These are phyloP conservation scores for Hypoxylon fragiforme DNA, from an alignment of 495 filamentous ascomycete species.

Conservation along the genomic window DNA sequence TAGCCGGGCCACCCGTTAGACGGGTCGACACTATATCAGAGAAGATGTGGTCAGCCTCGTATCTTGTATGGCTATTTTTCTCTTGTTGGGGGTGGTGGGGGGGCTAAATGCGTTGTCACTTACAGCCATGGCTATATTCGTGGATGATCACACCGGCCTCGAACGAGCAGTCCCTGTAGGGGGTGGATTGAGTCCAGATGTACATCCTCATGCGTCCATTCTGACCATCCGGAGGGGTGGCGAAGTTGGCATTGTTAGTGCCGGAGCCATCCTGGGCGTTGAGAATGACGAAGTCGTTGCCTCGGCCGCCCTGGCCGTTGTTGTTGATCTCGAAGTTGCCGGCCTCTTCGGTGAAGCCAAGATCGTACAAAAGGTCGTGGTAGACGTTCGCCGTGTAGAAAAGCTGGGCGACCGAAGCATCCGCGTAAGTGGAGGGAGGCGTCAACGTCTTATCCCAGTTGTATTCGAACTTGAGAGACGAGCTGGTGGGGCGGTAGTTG, in stretches of 20 bases:
- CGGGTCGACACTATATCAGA: slow-evolving; percentile 50
- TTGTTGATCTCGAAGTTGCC: slow-evolving; percentile 61
- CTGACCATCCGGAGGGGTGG: slow-evolving; percentile 54
- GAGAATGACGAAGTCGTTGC: slow-evolving; percentile 56
- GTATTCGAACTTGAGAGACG: slow-evolving; percentile 46
- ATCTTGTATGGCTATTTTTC: background rate
- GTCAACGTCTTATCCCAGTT: slow-evolving; percentile 40
- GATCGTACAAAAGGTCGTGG: slow-evolving; percentile 56
- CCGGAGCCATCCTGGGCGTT: slow-evolving; percentile 58
- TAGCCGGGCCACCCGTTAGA: slow-evolving; percentile 59
- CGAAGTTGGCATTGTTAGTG: slow-evolving; percentile 56
- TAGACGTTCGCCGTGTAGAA: slow-evolving; percentile 59
- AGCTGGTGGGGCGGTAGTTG: slow-evolving; percentile 46
- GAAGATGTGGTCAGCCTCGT: slow-evolving; percentile 2
- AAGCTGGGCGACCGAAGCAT: slow-evolving; percentile 53
- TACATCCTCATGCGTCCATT: slow-evolving; percentile 57
- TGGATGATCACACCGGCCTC: slow-evolving; percentile 55
- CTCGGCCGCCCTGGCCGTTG: slow-evolving; percentile 48
- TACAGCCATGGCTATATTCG: slow-evolving; percentile 48
- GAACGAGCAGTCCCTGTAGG: slow-evolving; percentile 50
- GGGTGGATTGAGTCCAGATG: slow-evolving; percentile 45
- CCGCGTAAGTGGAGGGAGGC: slow-evolving; percentile 41
- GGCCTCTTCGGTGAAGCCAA: slow-evolving; percentile 57
- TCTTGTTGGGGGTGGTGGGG: too few relatives aligned
- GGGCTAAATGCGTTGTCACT: slow-evolving; percentile 14